Percentiles rank a stretch among this genome's conserved stretches.
Conservation (phyloP, 257 asterid genomes). For the Prunella vulgaris region DNA sequence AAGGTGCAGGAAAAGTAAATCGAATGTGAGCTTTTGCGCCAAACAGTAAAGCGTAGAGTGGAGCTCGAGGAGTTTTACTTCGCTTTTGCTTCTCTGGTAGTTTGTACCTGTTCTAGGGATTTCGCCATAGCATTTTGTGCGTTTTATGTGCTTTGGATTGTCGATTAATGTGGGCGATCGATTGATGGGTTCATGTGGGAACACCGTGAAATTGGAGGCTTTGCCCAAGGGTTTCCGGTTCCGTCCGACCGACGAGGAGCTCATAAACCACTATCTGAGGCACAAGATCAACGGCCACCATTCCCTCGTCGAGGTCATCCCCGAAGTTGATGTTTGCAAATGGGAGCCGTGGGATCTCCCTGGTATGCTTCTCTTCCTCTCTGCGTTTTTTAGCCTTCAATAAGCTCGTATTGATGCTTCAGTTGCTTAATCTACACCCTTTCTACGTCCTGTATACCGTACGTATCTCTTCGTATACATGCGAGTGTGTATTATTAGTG, state of each 20-base stretch:
- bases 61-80: conserved; percentile 16
- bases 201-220: conserved; percentile 37
- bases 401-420: no score
- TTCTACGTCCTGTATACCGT: no score
- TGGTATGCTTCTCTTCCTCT: conserved; percentile 30
- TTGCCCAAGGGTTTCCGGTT: conserved; percentile 76
- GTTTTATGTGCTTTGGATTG: no score
- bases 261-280: conserved; percentile 56
- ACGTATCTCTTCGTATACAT: no score
- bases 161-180: conserved; percentile 15
- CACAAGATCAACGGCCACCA: conserved; percentile 69
- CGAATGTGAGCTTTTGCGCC: background rate
- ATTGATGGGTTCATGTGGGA: conserved; percentile 15
- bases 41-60: background rate
- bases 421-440: no score
- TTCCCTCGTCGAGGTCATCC: conserved; percentile 59
- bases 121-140: no score
- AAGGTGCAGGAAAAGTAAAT: conserved; percentile 22
- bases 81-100: conserved; percentile 3
- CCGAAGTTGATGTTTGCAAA: conserved; percentile 79
- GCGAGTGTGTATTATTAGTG: no score
- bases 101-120: background rate
- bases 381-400: no score
- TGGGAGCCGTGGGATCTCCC: conserved; percentile 97
- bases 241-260: conserved; percentile 79